phyloP scores from a whole-genome alignment of 176 grass and related monocot species.

The bread wheat (Triticum aestivum) region DNA sequence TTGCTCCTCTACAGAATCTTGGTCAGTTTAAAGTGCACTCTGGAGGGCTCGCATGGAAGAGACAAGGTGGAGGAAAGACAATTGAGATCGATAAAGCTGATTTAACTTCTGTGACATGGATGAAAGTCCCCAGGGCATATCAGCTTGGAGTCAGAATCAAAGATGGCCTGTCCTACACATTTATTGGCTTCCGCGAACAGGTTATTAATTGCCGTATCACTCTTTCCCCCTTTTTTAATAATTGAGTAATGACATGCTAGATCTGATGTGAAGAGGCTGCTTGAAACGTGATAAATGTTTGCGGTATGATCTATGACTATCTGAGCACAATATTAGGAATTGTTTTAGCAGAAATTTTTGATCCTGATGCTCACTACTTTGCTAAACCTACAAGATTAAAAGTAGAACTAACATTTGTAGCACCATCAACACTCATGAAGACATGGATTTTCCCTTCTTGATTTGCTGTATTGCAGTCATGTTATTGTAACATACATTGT shows the following conservation, averaged over 20 bases:
- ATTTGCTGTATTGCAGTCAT: not conserved
- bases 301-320: not conserved
- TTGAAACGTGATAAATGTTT: not conserved
- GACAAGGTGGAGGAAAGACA: slow-evolving; percentile 83
- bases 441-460: not conserved
- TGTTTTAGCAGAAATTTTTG: not conserved
- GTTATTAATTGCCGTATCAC: slow-evolving; percentile 5
- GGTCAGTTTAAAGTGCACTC: slow-evolving; percentile 85
- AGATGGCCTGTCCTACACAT: slow-evolving; percentile 75
- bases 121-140: slow-evolving; percentile 80
- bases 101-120: slow-evolving; percentile 65
- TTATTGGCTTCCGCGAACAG: slow-evolving; percentile 88
- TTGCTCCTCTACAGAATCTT: slow-evolving; percentile 52
- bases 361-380: not conserved
- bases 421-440: not conserved
- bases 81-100: slow-evolving; percentile 78
- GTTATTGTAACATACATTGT: slow-evolving; percentile 1
- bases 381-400: not conserved
- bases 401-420: not conserved
- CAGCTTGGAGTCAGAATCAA: slow-evolving; percentile 74
- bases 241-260: not conserved
- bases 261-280: slow-evolving; percentile 2
- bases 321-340: not conserved
- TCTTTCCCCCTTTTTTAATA: not conserved
- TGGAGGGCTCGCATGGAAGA: slow-evolving; percentile 77